Percentiles rank a stretch among this genome's conserved stretches.
Conservation (phyloP, 148 eudicot species). For the Rhododendron henanense region DNA sequence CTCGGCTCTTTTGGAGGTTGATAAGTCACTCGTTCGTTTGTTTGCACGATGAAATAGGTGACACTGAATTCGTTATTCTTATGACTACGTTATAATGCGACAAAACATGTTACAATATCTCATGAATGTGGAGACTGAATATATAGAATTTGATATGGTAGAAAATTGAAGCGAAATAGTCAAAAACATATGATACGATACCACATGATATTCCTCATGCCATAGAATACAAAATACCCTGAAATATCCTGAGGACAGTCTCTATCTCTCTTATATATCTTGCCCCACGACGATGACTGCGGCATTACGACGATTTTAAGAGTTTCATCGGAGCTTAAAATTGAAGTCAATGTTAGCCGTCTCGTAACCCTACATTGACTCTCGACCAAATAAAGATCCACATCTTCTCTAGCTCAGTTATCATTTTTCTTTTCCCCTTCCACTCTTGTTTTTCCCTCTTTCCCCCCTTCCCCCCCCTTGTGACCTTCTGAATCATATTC, state of each 20-base stretch:
- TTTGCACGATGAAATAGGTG: background rate
- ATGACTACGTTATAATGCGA: no score
- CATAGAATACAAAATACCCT: background rate
- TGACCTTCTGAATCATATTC: background rate
- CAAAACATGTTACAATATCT: no score
- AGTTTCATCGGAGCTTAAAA: background rate
- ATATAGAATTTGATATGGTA: background rate
- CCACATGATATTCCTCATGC: background rate
- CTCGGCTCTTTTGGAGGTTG: background rate
- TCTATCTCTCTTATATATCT: background rate
- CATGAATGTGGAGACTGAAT: background rate
- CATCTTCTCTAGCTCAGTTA: background rate
- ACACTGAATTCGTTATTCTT: background rate
- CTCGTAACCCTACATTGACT: background rate
- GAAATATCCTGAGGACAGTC: background rate
- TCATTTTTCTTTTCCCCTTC: background rate
- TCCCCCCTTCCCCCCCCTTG: background rate
- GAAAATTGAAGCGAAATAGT: background rate
- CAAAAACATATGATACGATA: background rate
- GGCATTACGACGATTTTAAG: background rate
- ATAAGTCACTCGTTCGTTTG: background rate
- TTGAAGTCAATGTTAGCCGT: background rate
- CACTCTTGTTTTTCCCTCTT: background rate
- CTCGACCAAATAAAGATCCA: background rate
- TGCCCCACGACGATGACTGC: background rate